These are phyloP conservation scores for Lactuca sativa DNA, from an alignment of 129 eudicot genomes.

Conservation along the genomic window DNA sequence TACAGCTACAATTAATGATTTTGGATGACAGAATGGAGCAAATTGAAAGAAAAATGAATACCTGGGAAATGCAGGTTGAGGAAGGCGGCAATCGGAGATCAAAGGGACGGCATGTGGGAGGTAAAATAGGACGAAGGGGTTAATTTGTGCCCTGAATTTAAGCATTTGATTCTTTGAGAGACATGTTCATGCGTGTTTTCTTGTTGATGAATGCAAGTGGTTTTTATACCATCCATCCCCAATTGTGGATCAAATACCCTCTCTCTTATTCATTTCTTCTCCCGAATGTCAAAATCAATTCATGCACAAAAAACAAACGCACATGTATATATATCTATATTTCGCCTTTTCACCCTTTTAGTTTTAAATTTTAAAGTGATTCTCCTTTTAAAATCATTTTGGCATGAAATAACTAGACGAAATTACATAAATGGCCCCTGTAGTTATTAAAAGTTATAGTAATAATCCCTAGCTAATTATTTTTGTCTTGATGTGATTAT, in stretches of 20 bases:
- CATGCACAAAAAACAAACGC: not conserved
- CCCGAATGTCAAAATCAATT: conserved; percentile 6
- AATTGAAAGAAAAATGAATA: conserved; percentile 10
- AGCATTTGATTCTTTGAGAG: conserved; percentile 11
- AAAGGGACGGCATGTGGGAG: conserved; percentile 29
- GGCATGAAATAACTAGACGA: not conserved
- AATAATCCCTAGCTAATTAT: no score
- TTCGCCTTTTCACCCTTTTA: not conserved
- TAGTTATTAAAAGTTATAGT: no score
- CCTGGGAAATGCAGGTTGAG: conserved; percentile 43
- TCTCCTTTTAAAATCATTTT: not conserved
- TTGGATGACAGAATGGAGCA: not conserved
- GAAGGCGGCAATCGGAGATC: conserved; percentile 38
- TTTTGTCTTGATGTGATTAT: no score
- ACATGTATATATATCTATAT: not conserved
- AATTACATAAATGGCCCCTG: no score
- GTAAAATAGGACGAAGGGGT: conserved; percentile 2
- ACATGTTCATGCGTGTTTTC: conserved; percentile 9
- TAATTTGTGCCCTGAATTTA: conserved; percentile 6
- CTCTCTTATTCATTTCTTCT: conserved; percentile 4
- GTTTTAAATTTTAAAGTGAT: no score
- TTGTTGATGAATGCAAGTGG: not conserved
- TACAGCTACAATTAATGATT: not conserved
- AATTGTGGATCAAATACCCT: conserved; percentile 22
- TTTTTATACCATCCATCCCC: conserved; percentile 12